Base-by-base conservation (phyloP, 495 filamentous ascomycete species). In the Podospora bellae-mahoneyi region DNA sequence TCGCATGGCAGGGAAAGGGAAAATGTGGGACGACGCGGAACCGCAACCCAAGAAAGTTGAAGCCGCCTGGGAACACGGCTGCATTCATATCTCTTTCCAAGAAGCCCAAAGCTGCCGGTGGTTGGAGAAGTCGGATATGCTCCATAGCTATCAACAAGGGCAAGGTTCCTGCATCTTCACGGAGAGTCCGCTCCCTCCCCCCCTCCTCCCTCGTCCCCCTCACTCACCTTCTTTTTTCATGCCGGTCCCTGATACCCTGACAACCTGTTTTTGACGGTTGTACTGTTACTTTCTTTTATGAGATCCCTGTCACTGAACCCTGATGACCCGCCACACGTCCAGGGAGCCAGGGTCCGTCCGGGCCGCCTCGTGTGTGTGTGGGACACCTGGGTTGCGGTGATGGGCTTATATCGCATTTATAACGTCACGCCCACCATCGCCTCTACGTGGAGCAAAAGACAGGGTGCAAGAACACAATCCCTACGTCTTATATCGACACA, bases 1-100 rank as follows among this genome's bases (percentile, higher is more conserved):
- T 26, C n/a, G 67, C 67, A 68, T 68, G 62, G 67, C 57, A 60
- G 23, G 59, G 20, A 15, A 64, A 20, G 66, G 57, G 57, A 64
- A 39, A 55, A 60, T 9, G 32, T 27, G 20, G 59, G 19, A 48
- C 15, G 15, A 48, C 15, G 15, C 39, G 9, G 2, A 48, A 48
- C 28, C 5, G 9, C 62, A 64, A 58, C 56, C 34, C 27, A 7
- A 56, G 9, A 56, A 18, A 56, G 9, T 4, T 20, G 28, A 16
- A 16, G 32, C 30, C 27, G n/a, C n/a, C 16, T n/a, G 39, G 61
- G 66, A 30, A 7, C 20, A 2, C 23, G 9, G 32, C 55, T 59
- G 59, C 61, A 55, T 68, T 68, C 62, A 68, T 68, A 68, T 54
- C 32, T 53, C 59, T 48, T 23, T 58, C 55, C 18, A 58, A 58